Evolutionary conservation across 2,329 filamentous ascomycete species (phyloP), one percentile per base, ranked within the genome.

Genomic region (Acephala macrosclerotiorum): DNA sequence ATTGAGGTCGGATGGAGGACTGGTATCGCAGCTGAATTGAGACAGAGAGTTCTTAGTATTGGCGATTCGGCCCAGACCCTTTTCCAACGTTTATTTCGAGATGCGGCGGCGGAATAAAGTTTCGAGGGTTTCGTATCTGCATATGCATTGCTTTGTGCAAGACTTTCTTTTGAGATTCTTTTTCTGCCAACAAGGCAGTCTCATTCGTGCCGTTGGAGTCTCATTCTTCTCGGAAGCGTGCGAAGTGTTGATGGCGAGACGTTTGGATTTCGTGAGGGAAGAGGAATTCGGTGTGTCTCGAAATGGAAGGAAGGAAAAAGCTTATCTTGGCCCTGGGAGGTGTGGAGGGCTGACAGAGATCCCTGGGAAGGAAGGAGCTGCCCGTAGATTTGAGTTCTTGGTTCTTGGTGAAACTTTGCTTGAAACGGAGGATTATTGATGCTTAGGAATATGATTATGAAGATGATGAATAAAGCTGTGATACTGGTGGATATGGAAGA

Each of bases 341-440:
- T 7, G 25, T 22, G 45, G 45, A 9, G 40, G n/a, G n/a, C n/a
- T n/a, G n/a, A n/a, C n/a, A n/a, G n/a, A n/a, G n/a, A n/a, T n/a
- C 3, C 45, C 20, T 22, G 11, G 20, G n/a, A 11, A 22, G 45
- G 20, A 49, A 49, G 45, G 45, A 9, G 40, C 40, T 18, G 36
- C 18, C 40, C 40, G 40, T n/a, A 42, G 11, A 16, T 18, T 18
- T n/a, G 11, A n/a, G 14, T 42, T 18, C 2, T 5, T 22, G 45
- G 45, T 49, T n/a, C n/a, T n/a, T n/a, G n/a, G n/a, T 49, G 45
- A 22, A 49, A 49, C 45, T n/a, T 49, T 49, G 22, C n/a, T 22
- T 49, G 45, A 49, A 49, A 49, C 45, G 12, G 12, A 42, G 4
- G 45, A 49, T 49, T 22, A 12, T n/a, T 42, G 5, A 42, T 42